Evolutionary conservation across 192 early-diverging fungal species (phyloP).

Genomic region (Backusella australiensis): DNA sequence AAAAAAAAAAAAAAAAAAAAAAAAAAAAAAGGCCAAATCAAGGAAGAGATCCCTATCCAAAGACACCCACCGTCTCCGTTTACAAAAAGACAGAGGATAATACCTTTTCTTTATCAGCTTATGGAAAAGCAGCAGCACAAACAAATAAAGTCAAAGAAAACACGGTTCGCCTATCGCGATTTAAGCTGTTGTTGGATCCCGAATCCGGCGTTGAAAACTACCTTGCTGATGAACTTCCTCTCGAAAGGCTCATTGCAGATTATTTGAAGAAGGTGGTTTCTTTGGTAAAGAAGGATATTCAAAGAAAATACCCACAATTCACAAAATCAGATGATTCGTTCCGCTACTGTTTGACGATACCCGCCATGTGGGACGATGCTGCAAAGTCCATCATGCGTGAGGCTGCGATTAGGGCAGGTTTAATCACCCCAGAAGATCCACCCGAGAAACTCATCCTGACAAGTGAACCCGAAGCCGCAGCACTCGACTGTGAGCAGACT

Average conservation of each 20-base stretch:
- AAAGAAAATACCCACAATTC: background rate
- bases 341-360: conserved; percentile 43
- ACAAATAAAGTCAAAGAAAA: background rate
- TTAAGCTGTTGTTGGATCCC: background rate
- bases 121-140: background rate
- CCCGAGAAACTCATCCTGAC: conserved; percentile 45
- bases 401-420: conserved; percentile 49
- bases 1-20: too few species aligned
- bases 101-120: background rate
- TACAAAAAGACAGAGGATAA: background rate
- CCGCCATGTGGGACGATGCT: conserved; percentile 54
- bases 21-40: background rate
- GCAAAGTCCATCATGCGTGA: conserved; percentile 55
- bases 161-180: background rate
- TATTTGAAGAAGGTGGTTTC: background rate
- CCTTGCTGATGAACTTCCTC: background rate
- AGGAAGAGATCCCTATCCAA: background rate
- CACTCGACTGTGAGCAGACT: conserved; percentile 52
- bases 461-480: conserved; percentile 55
- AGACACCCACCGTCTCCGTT: background rate
- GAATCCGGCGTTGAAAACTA: background rate
- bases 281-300: background rate
- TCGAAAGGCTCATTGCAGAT: background rate
- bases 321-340: background rate
- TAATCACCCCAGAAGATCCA: conserved; percentile 46